Evolutionary conservation across 2,329 filamentous ascomycete species (phyloP).

Genomic region (Claviceps quebecensis): DNA sequence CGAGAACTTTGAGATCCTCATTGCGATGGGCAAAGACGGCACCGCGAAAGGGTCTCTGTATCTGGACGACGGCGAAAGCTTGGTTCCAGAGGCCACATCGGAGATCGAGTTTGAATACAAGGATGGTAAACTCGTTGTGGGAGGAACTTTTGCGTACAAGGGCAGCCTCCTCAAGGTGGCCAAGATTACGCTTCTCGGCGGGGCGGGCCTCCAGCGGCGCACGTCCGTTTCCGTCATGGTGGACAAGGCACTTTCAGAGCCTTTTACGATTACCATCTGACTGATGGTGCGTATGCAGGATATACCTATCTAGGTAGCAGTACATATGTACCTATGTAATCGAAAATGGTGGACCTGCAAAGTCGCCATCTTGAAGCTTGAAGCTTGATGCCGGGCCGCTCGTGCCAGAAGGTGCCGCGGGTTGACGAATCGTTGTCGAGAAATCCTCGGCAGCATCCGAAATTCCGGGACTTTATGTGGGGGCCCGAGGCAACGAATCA

Average conservation of each 20-base stretch:
- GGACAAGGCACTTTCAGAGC: background rate
- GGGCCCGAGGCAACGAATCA: background rate
- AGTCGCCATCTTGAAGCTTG: slow-evolving; percentile 7
- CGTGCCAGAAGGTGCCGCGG: background rate
- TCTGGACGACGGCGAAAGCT: slow-evolving; percentile 57
- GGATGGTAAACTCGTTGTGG: slow-evolving; percentile 33
- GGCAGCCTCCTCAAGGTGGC: background rate
- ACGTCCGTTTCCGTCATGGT: background rate
- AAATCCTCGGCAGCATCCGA: background rate
- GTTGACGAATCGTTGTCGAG: background rate
- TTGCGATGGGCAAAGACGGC: slow-evolving; percentile 49
- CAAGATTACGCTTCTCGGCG: slow-evolving; percentile 1
- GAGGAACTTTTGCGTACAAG: slow-evolving; percentile 6
- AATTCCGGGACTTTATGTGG: background rate
- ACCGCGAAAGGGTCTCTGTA: slow-evolving; percentile 53
- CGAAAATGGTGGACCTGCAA: too few relatives aligned
- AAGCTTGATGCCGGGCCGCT: slow-evolving; percentile 7
- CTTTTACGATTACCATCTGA: background rate
- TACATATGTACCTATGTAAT: too few relatives aligned
- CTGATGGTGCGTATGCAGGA: too few relatives aligned
- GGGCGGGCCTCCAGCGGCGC: background rate
- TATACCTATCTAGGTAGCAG: too few relatives aligned
- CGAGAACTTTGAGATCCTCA: slow-evolving; percentile 52
- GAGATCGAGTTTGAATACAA: slow-evolving; percentile 38
- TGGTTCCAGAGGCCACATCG: slow-evolving; percentile 17